Conservation (phyloP, 2,329 filamentous ascomycete species). For the Trichocomaceae sp. region DNA sequence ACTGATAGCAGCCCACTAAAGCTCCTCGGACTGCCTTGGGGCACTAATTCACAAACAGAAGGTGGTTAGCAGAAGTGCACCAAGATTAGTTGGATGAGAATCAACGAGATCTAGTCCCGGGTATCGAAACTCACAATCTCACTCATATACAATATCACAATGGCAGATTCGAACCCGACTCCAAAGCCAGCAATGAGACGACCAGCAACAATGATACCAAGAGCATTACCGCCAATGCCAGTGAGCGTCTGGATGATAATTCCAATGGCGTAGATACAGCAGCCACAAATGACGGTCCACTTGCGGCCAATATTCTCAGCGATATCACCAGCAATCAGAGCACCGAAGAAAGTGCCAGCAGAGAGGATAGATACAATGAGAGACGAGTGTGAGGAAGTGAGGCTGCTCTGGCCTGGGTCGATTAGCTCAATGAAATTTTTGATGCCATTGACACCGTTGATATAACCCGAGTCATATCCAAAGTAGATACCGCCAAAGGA, state of each 20-base stretch:
- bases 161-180: conserved; percentile 73
- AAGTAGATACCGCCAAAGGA: conserved; percentile 57
- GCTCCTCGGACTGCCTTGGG: conserved; percentile 70
- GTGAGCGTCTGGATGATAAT: conserved; percentile 60
- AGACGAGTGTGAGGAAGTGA: conserved; percentile 48
- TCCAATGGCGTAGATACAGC: conserved; percentile 63
- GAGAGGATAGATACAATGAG: conserved; percentile 72
- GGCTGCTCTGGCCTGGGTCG: conserved; percentile 32
- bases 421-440: conserved; percentile 41
- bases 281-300: conserved; percentile 65
- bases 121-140: conserved; percentile 50
- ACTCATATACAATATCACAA: conserved; percentile 82
- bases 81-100: neutral
- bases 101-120: neutral
- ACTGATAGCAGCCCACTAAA: conserved; percentile 76
- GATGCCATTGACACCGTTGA: conserved; percentile 48
- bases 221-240: conserved; percentile 44
- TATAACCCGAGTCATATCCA: conserved; percentile 54
- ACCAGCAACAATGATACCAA: conserved; percentile 62
- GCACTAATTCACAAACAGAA: neutral
- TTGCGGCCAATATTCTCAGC: conserved; percentile 62
- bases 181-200: conserved; percentile 70
- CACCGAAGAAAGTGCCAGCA: conserved; percentile 70
- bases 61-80: neutral
- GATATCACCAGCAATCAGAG: conserved; percentile 68